These are phyloP conservation scores for Colletotrichum plurivorum DNA, from an alignment of 2,329 filamentous ascomycete genomes.

Conservation along the genomic window DNA sequence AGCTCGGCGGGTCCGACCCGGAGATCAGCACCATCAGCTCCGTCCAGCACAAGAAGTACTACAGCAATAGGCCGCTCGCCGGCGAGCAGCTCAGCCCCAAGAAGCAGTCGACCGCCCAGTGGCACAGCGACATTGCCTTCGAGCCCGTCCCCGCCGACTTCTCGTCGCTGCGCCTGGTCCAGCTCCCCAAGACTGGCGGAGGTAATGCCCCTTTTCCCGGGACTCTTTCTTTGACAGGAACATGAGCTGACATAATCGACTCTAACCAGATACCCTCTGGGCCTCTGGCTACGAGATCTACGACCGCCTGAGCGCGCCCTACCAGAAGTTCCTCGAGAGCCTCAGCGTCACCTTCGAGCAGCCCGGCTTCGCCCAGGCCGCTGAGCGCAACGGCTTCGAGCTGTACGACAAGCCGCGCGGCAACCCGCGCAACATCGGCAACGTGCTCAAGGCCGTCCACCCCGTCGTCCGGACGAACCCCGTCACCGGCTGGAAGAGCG, in stretches of 20 bases:
- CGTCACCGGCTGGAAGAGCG: slow-evolving; percentile 71
- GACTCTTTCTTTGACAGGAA: no score
- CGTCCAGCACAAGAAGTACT: slow-evolving; percentile 59
- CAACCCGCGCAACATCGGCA: slow-evolving; percentile 60
- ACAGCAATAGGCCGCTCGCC: slow-evolving; percentile 41
- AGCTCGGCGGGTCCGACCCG: slow-evolving; percentile 65
- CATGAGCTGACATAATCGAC: no score
- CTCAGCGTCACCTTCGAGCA: slow-evolving; percentile 63
- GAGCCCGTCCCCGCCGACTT: slow-evolving; percentile 73
- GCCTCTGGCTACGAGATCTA: slow-evolving; percentile 74
- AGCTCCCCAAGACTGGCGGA: slow-evolving; percentile 69
- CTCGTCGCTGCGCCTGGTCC: slow-evolving; percentile 69
- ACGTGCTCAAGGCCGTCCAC: slow-evolving; percentile 63
- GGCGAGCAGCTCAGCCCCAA: slow-evolving; percentile 49
- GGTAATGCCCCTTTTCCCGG: no score
- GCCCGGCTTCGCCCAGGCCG: slow-evolving; percentile 54
- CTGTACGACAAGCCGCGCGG: slow-evolving; percentile 54
- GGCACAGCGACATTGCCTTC: slow-evolving; percentile 71
- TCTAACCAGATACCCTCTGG: slow-evolving; percentile 74
- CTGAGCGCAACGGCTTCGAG: slow-evolving; percentile 48
- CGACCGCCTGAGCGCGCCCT: slow-evolving; percentile 66
- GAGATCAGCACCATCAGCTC: slow-evolving; percentile 74
- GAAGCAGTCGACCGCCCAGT: slow-evolving; percentile 50
- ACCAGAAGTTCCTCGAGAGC: slow-evolving; percentile 66
- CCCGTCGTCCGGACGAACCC: slow-evolving; percentile 73